These are phyloP conservation scores for Beauveria medogensis DNA, from an alignment of 2,329 filamentous ascomycete genomes.

Conservation along the genomic window DNA sequence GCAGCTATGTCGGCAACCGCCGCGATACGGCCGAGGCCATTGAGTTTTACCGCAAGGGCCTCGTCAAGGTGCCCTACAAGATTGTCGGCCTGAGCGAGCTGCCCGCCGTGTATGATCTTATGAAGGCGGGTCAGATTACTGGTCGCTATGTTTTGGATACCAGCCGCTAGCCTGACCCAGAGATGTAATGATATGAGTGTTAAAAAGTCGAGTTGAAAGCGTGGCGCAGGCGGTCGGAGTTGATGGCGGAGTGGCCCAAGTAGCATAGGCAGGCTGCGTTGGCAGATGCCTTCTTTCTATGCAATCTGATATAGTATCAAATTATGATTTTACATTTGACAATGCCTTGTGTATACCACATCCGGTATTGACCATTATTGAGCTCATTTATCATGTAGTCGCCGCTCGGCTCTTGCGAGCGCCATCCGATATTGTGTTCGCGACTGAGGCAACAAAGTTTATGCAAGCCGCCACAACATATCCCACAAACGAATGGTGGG, in stretches of 20 bases:
- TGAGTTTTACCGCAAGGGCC: constrained; percentile 76
- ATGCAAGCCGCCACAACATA: neutral
- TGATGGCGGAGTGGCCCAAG: neutral
- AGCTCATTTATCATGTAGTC: neutral
- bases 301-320: neutral
- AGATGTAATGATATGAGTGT: too few species aligned
- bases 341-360: neutral
- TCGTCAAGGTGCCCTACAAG: constrained; percentile 86
- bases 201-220: neutral
- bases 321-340: neutral
- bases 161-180: constrained; percentile 24
- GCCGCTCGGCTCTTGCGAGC: neutral
- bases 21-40: constrained; percentile 82
- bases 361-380: too few species aligned
- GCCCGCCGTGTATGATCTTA: constrained; percentile 69
- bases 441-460: neutral
- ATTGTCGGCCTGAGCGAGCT: constrained; percentile 72
- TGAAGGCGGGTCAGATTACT: constrained; percentile 63
- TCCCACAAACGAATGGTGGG: neutral
- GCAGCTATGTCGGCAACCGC: constrained; percentile 88
- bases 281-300: neutral
- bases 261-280: neutral
- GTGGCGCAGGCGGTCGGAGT: neutral
- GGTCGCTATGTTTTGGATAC: constrained; percentile 75
- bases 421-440: too few species aligned